Percentiles rank a stretch among this genome's conserved stretches.
Conservation (phyloP, 169 alveolate species). For the Nephromyces sp. region DNA sequence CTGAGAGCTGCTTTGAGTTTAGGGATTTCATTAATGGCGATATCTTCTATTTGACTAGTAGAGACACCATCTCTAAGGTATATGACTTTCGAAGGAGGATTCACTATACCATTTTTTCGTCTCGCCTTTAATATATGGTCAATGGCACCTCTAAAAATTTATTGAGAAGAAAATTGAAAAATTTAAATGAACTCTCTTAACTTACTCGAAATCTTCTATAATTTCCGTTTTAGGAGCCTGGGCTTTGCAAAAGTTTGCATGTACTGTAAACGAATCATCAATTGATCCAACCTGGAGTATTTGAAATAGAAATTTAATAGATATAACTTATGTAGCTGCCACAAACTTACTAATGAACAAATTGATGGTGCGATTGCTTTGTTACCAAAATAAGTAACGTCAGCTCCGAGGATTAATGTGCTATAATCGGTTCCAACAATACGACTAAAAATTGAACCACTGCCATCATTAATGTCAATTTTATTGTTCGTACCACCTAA, state of each 20-base stretch:
- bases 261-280: neutral
- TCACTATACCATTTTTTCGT: neutral
- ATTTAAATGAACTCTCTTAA: neutral
- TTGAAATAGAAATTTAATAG: neutral
- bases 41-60: neutral
- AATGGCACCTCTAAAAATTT: neutral
- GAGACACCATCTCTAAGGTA: neutral
- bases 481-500: neutral
- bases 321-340: neutral
- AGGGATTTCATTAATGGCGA: neutral
- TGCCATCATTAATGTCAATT: neutral
- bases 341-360: neutral
- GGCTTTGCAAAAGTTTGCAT: neutral
- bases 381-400: neutral
- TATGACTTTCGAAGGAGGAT: neutral
- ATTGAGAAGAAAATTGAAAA: neutral
- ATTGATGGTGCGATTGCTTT: neutral
- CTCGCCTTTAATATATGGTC: neutral
- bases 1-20: neutral
- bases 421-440: neutral
- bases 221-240: neutral
- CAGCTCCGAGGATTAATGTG: neutral
- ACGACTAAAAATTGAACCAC: neutral
- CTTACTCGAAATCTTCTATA: neutral
- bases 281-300: neutral